Percentiles rank a stretch among this genome's conserved stretches.
Evolutionary conservation across 345 rosid species (phyloP).

Genomic region (Lepidium aucheri): DNA sequence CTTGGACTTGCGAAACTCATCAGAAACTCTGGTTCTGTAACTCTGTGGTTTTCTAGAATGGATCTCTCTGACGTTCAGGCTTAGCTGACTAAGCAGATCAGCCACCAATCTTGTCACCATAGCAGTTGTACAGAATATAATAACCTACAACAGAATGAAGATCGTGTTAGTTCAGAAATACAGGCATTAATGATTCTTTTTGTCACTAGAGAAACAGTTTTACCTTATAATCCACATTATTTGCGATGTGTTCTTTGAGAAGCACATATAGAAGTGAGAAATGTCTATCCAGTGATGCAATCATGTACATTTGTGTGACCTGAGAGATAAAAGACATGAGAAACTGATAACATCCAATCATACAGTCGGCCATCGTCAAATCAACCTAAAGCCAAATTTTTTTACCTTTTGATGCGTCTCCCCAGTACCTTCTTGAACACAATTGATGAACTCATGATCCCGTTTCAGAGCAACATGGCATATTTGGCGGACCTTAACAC

Average conservation of each 20-base stretch:
- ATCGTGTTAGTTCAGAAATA: not conserved
- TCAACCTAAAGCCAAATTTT: not conserved
- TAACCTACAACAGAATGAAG: conserved; percentile 42
- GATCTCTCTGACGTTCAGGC: conserved; percentile 83
- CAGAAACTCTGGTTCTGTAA: conserved; percentile 88
- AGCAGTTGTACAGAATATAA: conserved; percentile 96
- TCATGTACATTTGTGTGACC: conserved; percentile 76
- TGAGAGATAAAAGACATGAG: conserved; percentile 33
- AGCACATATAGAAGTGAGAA: conserved; percentile 61
- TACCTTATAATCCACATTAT: conserved; percentile 86
- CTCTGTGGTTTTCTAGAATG: conserved; percentile 96
- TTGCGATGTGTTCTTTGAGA: conserved; percentile 84
- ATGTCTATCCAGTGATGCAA: conserved; percentile 74
- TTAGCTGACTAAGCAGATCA: conserved; percentile 60
- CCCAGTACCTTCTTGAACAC: conserved; percentile 83
- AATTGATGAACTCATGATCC: conserved; percentile 84
- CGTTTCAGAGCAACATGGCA: conserved; percentile 82
- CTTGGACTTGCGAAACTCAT: conserved; percentile 94
- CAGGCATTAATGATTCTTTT: not conserved
- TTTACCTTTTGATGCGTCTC: conserved; percentile 90
- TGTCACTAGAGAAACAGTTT: not conserved
- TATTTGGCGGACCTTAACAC: conserved; percentile 80
- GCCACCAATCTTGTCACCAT: conserved; percentile 88
- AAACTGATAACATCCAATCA: not conserved
- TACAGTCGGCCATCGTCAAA: not conserved